Evolutionary conservation across 192 early-diverging fungal species (phyloP).

Genomic region (Phlyctochytrium bullatum): DNA sequence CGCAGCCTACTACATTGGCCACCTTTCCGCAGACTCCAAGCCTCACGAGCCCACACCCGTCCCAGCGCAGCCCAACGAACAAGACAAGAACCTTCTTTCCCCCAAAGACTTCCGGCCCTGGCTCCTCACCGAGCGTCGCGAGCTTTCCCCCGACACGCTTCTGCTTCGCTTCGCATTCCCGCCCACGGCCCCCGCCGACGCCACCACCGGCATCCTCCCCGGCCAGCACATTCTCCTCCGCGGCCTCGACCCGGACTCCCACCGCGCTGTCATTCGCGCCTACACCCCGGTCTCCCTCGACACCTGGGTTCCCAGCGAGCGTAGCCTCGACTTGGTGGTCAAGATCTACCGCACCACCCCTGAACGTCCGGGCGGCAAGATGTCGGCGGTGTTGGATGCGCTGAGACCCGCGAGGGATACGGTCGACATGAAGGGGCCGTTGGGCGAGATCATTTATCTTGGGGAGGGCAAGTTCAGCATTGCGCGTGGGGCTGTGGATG

Average conservation of each 20-base stretch:
- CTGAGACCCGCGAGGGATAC: not conserved
- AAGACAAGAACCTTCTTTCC: not conserved
- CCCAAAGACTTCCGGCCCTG: constrained; percentile 2
- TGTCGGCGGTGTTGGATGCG: constrained; percentile 15
- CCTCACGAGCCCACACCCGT: no score
- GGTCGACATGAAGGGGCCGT: constrained; percentile 17
- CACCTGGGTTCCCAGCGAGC: constrained; percentile 60
- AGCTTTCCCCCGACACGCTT: constrained; percentile 30
- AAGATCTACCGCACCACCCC: constrained; percentile 49
- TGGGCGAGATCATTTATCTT: constrained; percentile 20
- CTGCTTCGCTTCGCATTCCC: constrained; percentile 64
- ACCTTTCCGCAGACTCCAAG: not conserved
- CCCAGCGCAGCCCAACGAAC: not conserved
- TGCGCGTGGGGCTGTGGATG: not conserved
- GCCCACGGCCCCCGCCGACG: constrained; percentile 68
- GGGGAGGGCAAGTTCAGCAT: constrained; percentile 17
- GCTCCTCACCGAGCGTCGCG: constrained; percentile 9
- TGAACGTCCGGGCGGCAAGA: constrained; percentile 6
- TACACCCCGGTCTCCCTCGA: constrained; percentile 77
- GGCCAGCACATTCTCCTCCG: constrained; percentile 11
- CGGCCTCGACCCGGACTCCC: constrained; percentile 59
- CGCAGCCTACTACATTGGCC: constrained; percentile 36
- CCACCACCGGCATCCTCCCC: not conserved
- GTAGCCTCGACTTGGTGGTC: constrained; percentile 82
- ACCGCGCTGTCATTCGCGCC: constrained; percentile 70